Base-by-base conservation (phyloP, 2,329 filamentous ascomycete genomes). In the Pseudogymnoascus sp. region DNA sequence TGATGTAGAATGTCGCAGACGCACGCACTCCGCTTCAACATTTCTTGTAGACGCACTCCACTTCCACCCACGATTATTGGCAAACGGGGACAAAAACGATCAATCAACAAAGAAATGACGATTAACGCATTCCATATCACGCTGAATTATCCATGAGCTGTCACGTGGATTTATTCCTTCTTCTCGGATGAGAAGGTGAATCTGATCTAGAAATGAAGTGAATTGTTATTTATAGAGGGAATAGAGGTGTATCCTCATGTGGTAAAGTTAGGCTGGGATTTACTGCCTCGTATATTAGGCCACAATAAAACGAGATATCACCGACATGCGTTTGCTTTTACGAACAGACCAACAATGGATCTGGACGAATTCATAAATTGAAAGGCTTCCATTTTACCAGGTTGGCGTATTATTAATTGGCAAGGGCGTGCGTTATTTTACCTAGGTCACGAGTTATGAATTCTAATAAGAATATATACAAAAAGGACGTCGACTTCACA, bases 401-500 rank as follows among this genome's bases (percentile, higher is more conserved):
- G 8, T 57, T 34, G 5, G 21, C 31, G 4, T 7, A 14, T 21
- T 3, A 31, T 4, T 54, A 54, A 54, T 57, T 18, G 2, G 6
- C 18, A 34, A 18, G 1, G 3, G 12, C 5, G 2, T 31, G 12
- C 5, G 2, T 31, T 31, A 16, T 29, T 18, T 16, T 12, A 34
- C 4, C n/a, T 18, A n/a, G 23, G 2, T 34, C 2, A n/a, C 2
- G 4, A 57, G 26, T 34, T 57, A 57, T 57, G 51, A 7, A 57
- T n/a, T 57, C 51, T 3, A n/a, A 57, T 12, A 61, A 61, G 64
- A 78, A 78, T 65, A 75, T 80, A 51, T 88, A 87, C 73, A 78
- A 80, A 62, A 76, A 81, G 26, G 81, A 81, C 45, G 76, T 89
- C 29, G 82, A 89, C 69, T 90, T 90, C 71, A 77, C 79, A 36